Conservation (phyloP, 371 early-diverging fungal genomes). For the Mucor piriformis region DNA sequence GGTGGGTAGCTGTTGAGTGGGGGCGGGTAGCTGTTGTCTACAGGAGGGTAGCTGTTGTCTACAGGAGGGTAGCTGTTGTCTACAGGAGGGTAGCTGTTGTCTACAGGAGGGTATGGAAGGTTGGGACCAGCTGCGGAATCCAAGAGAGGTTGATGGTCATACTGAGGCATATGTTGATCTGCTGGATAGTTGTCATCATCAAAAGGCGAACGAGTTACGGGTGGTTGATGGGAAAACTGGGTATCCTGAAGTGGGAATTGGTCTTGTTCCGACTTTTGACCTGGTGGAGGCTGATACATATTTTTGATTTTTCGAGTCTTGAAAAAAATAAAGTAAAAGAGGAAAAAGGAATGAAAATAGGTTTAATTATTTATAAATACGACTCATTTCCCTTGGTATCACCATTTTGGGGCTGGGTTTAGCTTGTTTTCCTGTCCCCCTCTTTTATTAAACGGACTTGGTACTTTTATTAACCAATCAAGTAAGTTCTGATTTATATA, state of each 20-base stretch:
- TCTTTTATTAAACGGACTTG: background rate
- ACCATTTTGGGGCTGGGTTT: background rate
- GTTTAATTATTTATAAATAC: background rate
- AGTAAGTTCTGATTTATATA: background rate
- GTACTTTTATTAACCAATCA: background rate
- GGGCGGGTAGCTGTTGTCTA: conserved; percentile 6
- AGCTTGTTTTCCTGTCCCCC: background rate
- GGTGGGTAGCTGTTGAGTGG: no score
- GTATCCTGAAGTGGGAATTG: conserved; percentile 55
- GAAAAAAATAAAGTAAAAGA: conserved; percentile 1
- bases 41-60: conserved; percentile 5
- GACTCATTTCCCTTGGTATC: background rate
- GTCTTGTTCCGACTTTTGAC: conserved; percentile 33
- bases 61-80: conserved; percentile 5
- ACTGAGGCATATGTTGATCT: conserved; percentile 24
- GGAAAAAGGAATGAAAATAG: background rate
- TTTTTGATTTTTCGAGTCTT: background rate
- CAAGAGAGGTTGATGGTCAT: conserved; percentile 25
- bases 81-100: conserved; percentile 6
- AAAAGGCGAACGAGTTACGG: conserved; percentile 44
- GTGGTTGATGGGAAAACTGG: conserved; percentile 43
- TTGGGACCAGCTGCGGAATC: conserved; percentile 2
- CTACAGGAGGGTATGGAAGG: conserved; percentile 2
- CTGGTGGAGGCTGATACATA: conserved; percentile 21
- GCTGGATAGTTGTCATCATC: conserved; percentile 42